Evolutionary conservation across 371 early-diverging fungal species (phyloP).

Genomic region (Lichtheimia corymbifera): DNA sequence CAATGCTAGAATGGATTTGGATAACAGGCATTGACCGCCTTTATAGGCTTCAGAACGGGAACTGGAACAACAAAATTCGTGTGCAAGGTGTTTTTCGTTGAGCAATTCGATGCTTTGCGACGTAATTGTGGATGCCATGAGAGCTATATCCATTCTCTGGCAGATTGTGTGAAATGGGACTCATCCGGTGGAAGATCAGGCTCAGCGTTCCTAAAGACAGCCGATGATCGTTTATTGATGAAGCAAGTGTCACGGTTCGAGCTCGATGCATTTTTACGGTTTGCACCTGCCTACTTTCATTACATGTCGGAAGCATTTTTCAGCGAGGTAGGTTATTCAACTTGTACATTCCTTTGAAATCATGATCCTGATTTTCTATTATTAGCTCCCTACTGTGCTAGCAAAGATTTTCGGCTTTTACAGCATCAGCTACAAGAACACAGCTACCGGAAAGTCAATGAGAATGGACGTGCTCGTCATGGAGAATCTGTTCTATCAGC

Average conservation of each 20-base stretch:
- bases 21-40: background rate
- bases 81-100: slow-evolving; percentile 92
- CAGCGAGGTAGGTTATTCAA: slow-evolving; percentile 59
- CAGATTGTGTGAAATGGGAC: slow-evolving; percentile 86
- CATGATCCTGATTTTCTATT: background rate
- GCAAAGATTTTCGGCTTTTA: slow-evolving; percentile 97
- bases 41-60: slow-evolving; percentile 71
- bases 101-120: slow-evolving; percentile 92
- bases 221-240: slow-evolving; percentile 91
- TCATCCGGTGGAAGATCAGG: slow-evolving; percentile 94
- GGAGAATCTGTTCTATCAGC: slow-evolving; percentile 95
- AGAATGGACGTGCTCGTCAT: slow-evolving; percentile 93
- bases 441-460: slow-evolving; percentile 76
- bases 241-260: slow-evolving; percentile 91
- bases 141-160: slow-evolving; percentile 82
- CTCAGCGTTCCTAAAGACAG: slow-evolving; percentile 87
- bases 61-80: slow-evolving; percentile 75
- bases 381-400: slow-evolving; percentile 79
- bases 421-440: slow-evolving; percentile 85
- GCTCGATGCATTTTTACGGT: slow-evolving; percentile 86
- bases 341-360: background rate
- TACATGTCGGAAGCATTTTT: slow-evolving; percentile 89
- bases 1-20: slow-evolving; percentile 34
- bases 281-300: slow-evolving; percentile 94
- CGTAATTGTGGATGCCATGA: slow-evolving; percentile 84